phyloP scores from a whole-genome alignment of 768 basidiomycete species.

The Termitomyces sp. region DNA sequence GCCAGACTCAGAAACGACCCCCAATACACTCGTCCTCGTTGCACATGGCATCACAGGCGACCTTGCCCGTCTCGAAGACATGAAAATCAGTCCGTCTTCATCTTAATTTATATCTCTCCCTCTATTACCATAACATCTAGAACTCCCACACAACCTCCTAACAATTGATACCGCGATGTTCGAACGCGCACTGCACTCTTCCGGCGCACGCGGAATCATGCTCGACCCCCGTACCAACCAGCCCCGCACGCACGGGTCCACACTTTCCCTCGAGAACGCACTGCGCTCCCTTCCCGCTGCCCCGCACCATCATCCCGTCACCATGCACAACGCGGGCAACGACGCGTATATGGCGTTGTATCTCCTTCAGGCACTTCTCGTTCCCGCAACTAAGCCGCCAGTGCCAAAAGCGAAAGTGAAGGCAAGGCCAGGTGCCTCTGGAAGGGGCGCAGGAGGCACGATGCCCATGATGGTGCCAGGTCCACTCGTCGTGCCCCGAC shows the following conservation, averaged over 20 bases:
- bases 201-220: conserved; percentile 56
- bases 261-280: conserved; percentile 57
- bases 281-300: conserved; percentile 28
- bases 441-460: background rate
- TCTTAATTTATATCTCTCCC: background rate
- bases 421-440: background rate
- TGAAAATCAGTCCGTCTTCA: conserved; percentile 66
- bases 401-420: background rate
- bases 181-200: conserved; percentile 56
- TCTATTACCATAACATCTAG: conserved; percentile 27
- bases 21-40: conserved; percentile 63
- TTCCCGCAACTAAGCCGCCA: conserved; percentile 29
- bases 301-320: conserved; percentile 18
- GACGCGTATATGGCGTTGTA: conserved; percentile 68
- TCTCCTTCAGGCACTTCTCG: conserved; percentile 62
- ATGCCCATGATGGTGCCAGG: background rate
- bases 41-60: conserved; percentile 52
- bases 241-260: conserved; percentile 43
- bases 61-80: conserved; percentile 62
- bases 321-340: conserved; percentile 73
- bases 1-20: conserved; percentile 67
- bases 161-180: conserved; percentile 58
- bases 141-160: conserved; percentile 68
- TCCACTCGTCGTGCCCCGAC: background rate
- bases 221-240: conserved; percentile 51